phyloP scores from a whole-genome alignment of 768 basidiomycete species.

The Rossbeevera mucosa region DNA sequence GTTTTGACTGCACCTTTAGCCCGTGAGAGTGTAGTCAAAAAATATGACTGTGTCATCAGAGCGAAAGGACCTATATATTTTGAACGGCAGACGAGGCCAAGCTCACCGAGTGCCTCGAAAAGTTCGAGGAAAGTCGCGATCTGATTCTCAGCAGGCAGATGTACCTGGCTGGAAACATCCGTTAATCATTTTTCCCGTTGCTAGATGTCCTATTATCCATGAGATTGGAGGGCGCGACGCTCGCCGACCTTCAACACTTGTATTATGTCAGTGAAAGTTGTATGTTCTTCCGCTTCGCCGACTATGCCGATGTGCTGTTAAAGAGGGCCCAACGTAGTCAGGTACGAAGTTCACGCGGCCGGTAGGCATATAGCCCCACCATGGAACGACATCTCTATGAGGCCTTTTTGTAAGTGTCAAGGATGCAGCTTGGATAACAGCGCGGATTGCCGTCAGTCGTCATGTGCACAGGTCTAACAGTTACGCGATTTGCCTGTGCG shows the following conservation, averaged over 20 bases:
- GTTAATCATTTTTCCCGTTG: constrained; percentile 9
- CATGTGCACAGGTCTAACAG: background rate
- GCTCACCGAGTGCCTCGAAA: constrained; percentile 8
- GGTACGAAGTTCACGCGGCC: constrained; percentile 25
- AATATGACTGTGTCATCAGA: constrained; percentile 27
- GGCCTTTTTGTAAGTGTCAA: constrained; percentile 39
- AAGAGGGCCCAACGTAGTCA: constrained; percentile 40
- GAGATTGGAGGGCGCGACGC: constrained; percentile 36
- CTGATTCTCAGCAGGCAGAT: constrained; percentile 48
- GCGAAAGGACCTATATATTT: too few species aligned
- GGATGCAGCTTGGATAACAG: background rate
- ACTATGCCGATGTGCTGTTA: constrained; percentile 28
- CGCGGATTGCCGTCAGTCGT: background rate
- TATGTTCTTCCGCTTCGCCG: constrained; percentile 20
- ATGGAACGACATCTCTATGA: constrained; percentile 41
- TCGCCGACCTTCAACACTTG: constrained; percentile 58
- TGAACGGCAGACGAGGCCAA: constrained; percentile 20
- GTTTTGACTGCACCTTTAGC: constrained; percentile 34
- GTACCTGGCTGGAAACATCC: constrained; percentile 54
- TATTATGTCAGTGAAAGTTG: constrained; percentile 44
- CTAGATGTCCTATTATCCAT: constrained; percentile 1
- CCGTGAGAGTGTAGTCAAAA: constrained; percentile 51
- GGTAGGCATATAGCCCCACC: too few species aligned
- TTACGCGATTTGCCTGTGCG: background rate
- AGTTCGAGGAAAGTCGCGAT: constrained; percentile 39